Evolutionary conservation across 768 basidiomycete genomes (phyloP).

Genomic region (Crepidotus variabilis): DNA sequence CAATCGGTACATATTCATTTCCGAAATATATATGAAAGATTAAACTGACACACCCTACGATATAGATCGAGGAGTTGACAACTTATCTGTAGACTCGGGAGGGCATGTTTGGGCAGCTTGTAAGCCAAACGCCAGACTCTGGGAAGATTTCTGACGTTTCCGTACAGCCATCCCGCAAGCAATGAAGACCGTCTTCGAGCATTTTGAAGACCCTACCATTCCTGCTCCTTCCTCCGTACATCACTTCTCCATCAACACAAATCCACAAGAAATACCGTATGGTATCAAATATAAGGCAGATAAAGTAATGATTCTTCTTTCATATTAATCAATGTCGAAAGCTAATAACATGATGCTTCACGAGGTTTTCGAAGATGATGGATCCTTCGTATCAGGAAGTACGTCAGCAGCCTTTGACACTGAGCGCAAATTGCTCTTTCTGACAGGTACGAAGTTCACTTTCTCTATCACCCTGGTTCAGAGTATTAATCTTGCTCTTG

Average conservation of each 20-base stretch:
- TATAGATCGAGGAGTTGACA: slow-evolving; percentile 54
- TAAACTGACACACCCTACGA: neutral
- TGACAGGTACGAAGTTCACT: slow-evolving; percentile 45
- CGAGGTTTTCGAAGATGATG: slow-evolving; percentile 69
- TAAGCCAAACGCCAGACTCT: slow-evolving; percentile 13
- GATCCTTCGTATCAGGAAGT: slow-evolving; percentile 47
- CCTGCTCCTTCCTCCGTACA: slow-evolving; percentile 46
- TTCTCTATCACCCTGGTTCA: neutral
- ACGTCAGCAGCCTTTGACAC: slow-evolving; percentile 59
- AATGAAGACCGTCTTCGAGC: slow-evolving; percentile 28
- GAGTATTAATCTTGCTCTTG: neutral
- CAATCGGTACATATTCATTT: slow-evolving; percentile 37
- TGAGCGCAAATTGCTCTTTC: slow-evolving; percentile 43
- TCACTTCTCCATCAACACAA: slow-evolving; percentile 51
- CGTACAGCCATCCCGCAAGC: slow-evolving; percentile 38
- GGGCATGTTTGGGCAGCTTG: slow-evolving; percentile 65
- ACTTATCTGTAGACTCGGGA: slow-evolving; percentile 53
- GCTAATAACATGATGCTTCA: neutral
- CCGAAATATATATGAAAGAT: neutral
- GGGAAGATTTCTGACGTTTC: neutral
- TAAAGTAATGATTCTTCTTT: slow-evolving; percentile 35
- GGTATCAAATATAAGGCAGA: slow-evolving; percentile 58
- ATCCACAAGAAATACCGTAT: slow-evolving; percentile 42
- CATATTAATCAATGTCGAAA: slow-evolving; percentile 1
- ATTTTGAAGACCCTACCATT: slow-evolving; percentile 38